Percentiles rank a stretch among this genome's conserved stretches.
Conservation (phyloP, 2,329 filamentous ascomycete species). For the Rhynchosporium graminicola region DNA sequence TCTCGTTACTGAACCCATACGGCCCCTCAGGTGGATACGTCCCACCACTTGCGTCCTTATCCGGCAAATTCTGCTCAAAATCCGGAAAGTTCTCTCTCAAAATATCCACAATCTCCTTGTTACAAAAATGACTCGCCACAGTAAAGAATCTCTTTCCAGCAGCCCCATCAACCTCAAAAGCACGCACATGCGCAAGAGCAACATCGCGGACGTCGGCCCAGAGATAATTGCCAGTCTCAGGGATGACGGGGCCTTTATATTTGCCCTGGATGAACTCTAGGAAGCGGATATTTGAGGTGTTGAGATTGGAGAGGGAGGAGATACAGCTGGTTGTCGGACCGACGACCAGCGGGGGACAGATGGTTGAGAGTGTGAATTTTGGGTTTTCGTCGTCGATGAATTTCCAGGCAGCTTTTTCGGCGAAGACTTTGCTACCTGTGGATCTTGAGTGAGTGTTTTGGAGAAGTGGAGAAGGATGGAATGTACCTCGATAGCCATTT, state of each 20-base stretch:
- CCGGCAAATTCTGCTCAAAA: slow-evolving; percentile 50
- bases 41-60: slow-evolving; percentile 39
- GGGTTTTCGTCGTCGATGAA: slow-evolving; percentile 55
- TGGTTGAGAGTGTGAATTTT: slow-evolving; percentile 58
- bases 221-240: slow-evolving; percentile 54
- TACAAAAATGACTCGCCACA: slow-evolving; percentile 58
- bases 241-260: slow-evolving; percentile 53
- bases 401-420: slow-evolving; percentile 65
- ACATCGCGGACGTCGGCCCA: slow-evolving; percentile 64
- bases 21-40: slow-evolving; percentile 44
- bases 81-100: slow-evolving; percentile 55
- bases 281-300: slow-evolving; percentile 70
- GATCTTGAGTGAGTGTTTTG: background rate
- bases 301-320: slow-evolving; percentile 60
- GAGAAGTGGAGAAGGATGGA: background rate
- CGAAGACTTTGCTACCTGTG: slow-evolving; percentile 55
- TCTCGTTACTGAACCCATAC: slow-evolving; percentile 55
- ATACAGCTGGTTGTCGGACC: slow-evolving; percentile 53
- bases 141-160: slow-evolving; percentile 63
- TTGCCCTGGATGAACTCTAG: slow-evolving; percentile 58
- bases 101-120: slow-evolving; percentile 56
- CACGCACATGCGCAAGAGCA: slow-evolving; percentile 61
- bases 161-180: slow-evolving; percentile 55
- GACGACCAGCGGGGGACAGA: slow-evolving; percentile 60
- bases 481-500: slow-evolving; percentile 24